phyloP scores from a whole-genome alignment of 148 eudicot species.

The Vaccinium corymbosum region DNA sequence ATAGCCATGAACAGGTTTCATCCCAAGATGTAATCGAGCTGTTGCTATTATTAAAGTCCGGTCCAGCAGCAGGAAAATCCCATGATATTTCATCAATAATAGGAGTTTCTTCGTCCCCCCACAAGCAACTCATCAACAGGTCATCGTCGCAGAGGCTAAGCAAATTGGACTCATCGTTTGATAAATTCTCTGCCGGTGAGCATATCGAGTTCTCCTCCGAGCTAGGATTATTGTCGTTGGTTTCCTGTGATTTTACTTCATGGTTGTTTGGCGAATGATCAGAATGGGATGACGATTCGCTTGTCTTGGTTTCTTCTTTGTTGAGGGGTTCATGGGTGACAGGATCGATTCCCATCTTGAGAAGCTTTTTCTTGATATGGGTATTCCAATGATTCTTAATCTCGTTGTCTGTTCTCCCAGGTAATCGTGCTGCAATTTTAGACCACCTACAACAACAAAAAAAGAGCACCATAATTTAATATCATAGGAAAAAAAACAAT shows the following conservation, averaged over 20 bases:
- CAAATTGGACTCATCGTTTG: slow-evolving; percentile 25
- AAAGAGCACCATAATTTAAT: neutral
- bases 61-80: slow-evolving; percentile 37
- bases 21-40: slow-evolving; percentile 29
- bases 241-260: neutral
- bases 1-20: slow-evolving; percentile 47
- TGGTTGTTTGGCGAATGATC: slow-evolving; percentile 6
- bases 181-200: slow-evolving; percentile 40
- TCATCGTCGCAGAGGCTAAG: slow-evolving; percentile 40
- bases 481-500: neutral
- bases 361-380: slow-evolving; percentile 86
- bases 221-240: neutral
- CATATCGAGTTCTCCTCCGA: slow-evolving; percentile 22
- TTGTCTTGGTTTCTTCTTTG: slow-evolving; percentile 27
- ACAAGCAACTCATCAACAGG: slow-evolving; percentile 47
- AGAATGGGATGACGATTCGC: slow-evolving; percentile 9
- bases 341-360: slow-evolving; percentile 94
- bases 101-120: slow-evolving; percentile 27
- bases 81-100: slow-evolving; percentile 27
- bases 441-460: slow-evolving; percentile 62
- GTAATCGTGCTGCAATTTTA: slow-evolving; percentile 78
- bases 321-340: slow-evolving; percentile 71
- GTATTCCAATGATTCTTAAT: slow-evolving; percentile 98
- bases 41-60: slow-evolving; percentile 3
- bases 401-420: slow-evolving; percentile 95